Evolutionary conservation across 148 eudicot species (phyloP), one percentile per base, ranked within the genome.

Genomic region (Beta vulgaris): DNA sequence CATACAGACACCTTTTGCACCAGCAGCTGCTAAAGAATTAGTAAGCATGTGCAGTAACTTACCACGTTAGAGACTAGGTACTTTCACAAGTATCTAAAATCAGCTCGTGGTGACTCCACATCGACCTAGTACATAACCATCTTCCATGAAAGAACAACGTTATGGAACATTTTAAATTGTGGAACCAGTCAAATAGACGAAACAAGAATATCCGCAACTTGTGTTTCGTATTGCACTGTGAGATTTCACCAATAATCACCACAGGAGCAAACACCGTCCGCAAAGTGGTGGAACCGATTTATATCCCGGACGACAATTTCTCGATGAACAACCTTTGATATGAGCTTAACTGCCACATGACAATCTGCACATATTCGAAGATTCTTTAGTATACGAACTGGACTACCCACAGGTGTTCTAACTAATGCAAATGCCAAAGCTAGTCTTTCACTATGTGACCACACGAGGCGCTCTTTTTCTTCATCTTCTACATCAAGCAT

Each of bases 381-480:
- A 85, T 91, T 93, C 77, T 93, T 93, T 68, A 93, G 89, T 36
- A 93, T 93, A 49, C 93, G 91, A 35, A 93, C 84, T 25, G 98
- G 89, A 65, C 87, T 77, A 69, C 85, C 86, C 49, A 73, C 59
- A 2, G 94, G 93, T 77, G 76, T 85, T 71, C 87, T 85, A 73
- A 90, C 72, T 48, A 93, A 84, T 28, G 87, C 94, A 77, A 85
- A 91, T 59, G 98, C 92, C 66, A 93, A 74, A 82, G 98, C 98
- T 61, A 93, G 78, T 82, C 98, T 84, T 66, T 93, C 98, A 79
- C 98, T 91, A 69, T 93, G 98, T 35, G 85, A 79, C 98, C 98
- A 93, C 83, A 93, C 74, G 16, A 88, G 83, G 40, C 90, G 83
- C 40, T 84, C 84, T 80, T 93, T 93, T 44, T 91, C 98, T 66